Evolutionary conservation across 2,329 filamentous ascomycete genomes (phyloP).

Genomic region (Fusarium stilboides): DNA sequence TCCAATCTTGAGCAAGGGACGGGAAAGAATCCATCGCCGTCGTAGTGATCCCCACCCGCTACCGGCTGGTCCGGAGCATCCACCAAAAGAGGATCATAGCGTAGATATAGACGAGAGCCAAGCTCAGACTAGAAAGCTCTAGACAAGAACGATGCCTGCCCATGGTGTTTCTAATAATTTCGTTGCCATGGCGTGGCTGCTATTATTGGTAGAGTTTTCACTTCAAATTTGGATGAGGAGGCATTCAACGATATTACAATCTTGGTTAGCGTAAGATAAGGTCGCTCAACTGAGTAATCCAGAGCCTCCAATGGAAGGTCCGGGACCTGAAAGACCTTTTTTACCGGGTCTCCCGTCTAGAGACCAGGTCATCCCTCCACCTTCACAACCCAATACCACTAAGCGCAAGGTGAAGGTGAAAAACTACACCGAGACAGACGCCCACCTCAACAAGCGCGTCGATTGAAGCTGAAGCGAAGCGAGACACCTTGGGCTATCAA

Average conservation of each 20-base stretch:
- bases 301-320: not conserved
- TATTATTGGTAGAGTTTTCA: constrained; percentile 24
- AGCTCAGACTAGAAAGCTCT: constrained; percentile 37
- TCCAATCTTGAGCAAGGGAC: constrained; percentile 22
- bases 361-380: not conserved
- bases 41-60: constrained; percentile 31
- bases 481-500: constrained; percentile 30
- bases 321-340: not conserved
- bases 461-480: constrained; percentile 14
- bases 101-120: constrained; percentile 31
- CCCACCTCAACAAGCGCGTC: constrained; percentile 15
- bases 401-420: constrained; percentile 8
- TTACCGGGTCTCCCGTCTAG: constrained; percentile 15
- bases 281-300: constrained; percentile 3
- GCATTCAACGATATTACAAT: not conserved
- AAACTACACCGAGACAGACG: constrained; percentile 25
- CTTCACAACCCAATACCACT: constrained; percentile 4
- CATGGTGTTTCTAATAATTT: constrained; percentile 24
- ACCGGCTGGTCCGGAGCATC: constrained; percentile 37
- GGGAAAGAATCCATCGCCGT: constrained; percentile 15
- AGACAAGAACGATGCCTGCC: constrained; percentile 14
- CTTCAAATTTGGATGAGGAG: not conserved
- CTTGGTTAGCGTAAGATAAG: constrained; percentile 27
- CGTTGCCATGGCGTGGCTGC: constrained; percentile 1
- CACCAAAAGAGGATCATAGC: constrained; percentile 32